phyloP scores from a whole-genome alignment of 2,329 filamentous ascomycete genomes.

The Fusarium sulawesiense region DNA sequence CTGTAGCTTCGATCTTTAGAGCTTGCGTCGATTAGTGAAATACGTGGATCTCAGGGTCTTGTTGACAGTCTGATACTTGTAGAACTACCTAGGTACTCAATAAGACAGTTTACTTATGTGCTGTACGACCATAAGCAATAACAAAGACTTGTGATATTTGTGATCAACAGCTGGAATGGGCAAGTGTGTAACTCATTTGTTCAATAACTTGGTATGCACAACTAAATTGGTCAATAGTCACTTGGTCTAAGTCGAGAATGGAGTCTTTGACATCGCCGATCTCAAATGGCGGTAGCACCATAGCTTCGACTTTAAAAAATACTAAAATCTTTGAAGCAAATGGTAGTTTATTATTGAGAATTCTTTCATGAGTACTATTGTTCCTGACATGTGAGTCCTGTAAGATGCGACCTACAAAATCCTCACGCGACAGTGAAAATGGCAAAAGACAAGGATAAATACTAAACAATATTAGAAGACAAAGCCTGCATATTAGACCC shows the following conservation, averaged over 20 bases:
- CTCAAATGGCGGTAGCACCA: neutral
- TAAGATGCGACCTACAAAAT: neutral
- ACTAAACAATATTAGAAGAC: no score
- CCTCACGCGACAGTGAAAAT: neutral
- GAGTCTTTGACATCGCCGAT: neutral
- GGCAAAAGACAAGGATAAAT: neutral
- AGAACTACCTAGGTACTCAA: neutral
- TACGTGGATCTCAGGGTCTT: slow-evolving; percentile 10
- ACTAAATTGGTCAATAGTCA: neutral
- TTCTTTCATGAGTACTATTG: neutral
- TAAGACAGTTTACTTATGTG: neutral
- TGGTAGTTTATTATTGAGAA: no score
- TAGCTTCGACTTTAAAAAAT: neutral
- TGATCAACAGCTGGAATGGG: neutral
- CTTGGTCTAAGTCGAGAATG: neutral
- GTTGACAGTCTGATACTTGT: neutral
- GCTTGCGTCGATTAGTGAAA: slow-evolving; percentile 7
- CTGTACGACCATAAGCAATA: neutral
- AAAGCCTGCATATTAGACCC: neutral
- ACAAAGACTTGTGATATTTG: neutral
- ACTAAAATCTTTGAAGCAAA: no score
- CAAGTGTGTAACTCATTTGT: neutral
- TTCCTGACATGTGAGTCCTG: neutral
- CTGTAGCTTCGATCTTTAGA: neutral
- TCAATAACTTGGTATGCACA: neutral